Evolutionary conservation across 2,329 filamentous ascomycete genomes (phyloP), one percentile per base, ranked within the genome.

Genomic region (Xylaria sp.): DNA sequence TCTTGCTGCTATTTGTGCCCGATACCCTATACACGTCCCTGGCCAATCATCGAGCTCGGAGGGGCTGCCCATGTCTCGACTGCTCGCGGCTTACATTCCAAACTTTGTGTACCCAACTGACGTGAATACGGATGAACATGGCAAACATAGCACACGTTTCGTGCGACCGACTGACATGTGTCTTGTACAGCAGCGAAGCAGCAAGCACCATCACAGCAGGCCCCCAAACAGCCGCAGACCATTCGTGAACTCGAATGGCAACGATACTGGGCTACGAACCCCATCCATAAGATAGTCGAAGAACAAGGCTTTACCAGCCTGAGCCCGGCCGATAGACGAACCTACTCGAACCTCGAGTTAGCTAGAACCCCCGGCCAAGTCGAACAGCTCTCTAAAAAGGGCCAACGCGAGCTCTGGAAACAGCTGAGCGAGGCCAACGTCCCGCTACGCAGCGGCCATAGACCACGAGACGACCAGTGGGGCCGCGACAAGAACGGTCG

Each of bases 391-490:
- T 74, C 72, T n/a, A 80, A 87, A 57, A 70, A 68, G 56, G 58
- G 65, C 13, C 70, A 68, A 45, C 66, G 64, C 56, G 78, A 83
- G 30, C 83, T 86, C 75, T 89, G 87, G 87, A 86, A 86, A 77
- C 79, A 81, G 55, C 80, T 87, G 69, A 83, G 82, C 75, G 87
- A 88, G 71, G 81, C 84, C 56, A 82, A 78, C 64, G 79, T 87
- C 15, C 84, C 86, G 5, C 78, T 85, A 58, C 84, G 86, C 43
- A 78, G 79, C 30, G 78, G 84, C 20, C 75, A 77, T 25, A 73
- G 73, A 43, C 72, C 75, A 13, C 65, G 53, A 62, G 73, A 75
- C 32, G 73, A 75, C 28, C 65, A 74, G 76, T 89, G 86, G 86
- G 86, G 86, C 65, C 77, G 74, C 60, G 87, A 89, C 73, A 81